Conservation (phyloP, 352 stramenopile species). For the Phytophthora cryptogea region DNA sequence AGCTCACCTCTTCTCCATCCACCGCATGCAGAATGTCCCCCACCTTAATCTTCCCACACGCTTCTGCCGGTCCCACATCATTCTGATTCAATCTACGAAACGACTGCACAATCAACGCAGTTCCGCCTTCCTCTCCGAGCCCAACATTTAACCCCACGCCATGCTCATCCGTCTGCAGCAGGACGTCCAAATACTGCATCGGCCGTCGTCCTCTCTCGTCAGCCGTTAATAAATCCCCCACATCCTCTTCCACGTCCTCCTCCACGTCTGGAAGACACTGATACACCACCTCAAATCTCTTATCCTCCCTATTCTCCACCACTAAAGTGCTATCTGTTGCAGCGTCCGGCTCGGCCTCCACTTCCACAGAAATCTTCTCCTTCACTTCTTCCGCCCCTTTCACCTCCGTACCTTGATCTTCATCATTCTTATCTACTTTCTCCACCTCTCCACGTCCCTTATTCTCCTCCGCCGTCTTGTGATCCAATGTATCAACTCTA, state of each 20-base stretch:
- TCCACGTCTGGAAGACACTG: constrained; percentile 24
- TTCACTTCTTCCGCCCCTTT: background rate
- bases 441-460: background rate
- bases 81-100: constrained; percentile 44
- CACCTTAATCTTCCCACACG: constrained; percentile 40
- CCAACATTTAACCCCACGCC: constrained; percentile 55
- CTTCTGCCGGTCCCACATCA: constrained; percentile 58
- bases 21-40: constrained; percentile 52
- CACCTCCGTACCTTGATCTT: background rate
- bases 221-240: background rate
- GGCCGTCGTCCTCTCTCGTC: background rate
- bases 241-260: background rate
- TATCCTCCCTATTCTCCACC: background rate
- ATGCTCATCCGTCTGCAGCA: constrained; percentile 49
- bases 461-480: background rate
- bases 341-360: constrained; percentile 22
- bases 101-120: constrained; percentile 38
- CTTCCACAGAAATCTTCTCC: constrained; percentile 6
- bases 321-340: background rate
- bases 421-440: background rate
- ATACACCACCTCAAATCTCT: constrained; percentile 25
- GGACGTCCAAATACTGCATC: constrained; percentile 48
- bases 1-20: constrained; percentile 41
- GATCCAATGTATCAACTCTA: constrained; percentile 1
- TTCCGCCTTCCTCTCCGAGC: background rate